These are phyloP conservation scores for Sapria himalayana DNA, from an alignment of 345 rosid genomes.

Conservation along the genomic window DNA sequence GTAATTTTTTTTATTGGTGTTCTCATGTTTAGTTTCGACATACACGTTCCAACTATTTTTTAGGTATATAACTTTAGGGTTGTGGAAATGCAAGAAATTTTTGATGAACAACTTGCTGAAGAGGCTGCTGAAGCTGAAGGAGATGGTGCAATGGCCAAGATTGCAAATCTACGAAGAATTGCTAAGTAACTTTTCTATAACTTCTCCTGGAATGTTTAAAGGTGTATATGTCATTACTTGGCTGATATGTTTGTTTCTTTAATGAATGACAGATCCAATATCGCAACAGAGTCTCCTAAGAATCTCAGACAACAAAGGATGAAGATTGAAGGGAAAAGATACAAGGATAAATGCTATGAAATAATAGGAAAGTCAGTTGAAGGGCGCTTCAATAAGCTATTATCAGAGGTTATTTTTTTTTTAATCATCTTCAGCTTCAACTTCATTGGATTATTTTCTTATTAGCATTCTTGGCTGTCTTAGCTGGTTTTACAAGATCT, in stretches of 20 bases:
- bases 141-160: slow-evolving; percentile 69
- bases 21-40: too few relatives aligned
- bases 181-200: slow-evolving; percentile 35
- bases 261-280: slow-evolving; percentile 32
- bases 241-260: slow-evolving; percentile 7
- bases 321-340: slow-evolving; percentile 81
- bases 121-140: slow-evolving; percentile 99
- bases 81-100: slow-evolving; percentile 99
- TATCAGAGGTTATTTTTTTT: slow-evolving; percentile 32
- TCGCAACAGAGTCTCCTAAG: slow-evolving; percentile 32
- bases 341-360: slow-evolving; percentile 94
- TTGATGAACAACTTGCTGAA: slow-evolving; percentile 91
- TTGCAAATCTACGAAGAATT: slow-evolving; percentile 80
- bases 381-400: slow-evolving; percentile 61
- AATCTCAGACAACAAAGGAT: slow-evolving; percentile 46
- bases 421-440: slow-evolving; percentile 2
- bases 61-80: slow-evolving; percentile 29
- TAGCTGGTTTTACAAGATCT: slow-evolving; percentile 84
- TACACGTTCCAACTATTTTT: too few relatives aligned
- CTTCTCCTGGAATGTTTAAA: too few relatives aligned
- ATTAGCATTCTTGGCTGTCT: slow-evolving; percentile 9
- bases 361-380: slow-evolving; percentile 77
- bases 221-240: too few relatives aligned
- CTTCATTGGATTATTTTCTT: slow-evolving; percentile 9
- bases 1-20: too few relatives aligned